phyloP scores from a whole-genome alignment of 805 yeast genomes.

The Kazachstania taianensis region DNA sequence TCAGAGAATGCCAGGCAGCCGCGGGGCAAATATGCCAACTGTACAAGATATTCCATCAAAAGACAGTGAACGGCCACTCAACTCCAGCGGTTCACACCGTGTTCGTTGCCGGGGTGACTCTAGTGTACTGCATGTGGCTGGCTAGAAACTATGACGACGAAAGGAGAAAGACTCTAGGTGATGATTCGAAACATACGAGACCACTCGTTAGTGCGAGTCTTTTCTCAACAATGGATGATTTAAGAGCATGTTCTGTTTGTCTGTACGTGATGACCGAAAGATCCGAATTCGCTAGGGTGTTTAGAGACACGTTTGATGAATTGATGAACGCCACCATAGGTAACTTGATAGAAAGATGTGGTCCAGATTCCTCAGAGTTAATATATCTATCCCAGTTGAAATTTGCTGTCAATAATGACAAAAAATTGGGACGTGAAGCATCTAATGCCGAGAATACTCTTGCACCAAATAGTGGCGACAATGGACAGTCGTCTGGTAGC shows the following conservation, averaged over 20 bases:
- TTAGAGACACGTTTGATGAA: conserved; percentile 60
- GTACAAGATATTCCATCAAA: conserved; percentile 52
- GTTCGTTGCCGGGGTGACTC: conserved; percentile 58
- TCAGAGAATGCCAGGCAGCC: conserved; percentile 59
- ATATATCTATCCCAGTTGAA: conserved; percentile 28
- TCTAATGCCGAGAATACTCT: neutral
- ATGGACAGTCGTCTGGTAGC: neutral
- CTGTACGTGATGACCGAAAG: conserved; percentile 61
- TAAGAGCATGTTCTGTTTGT: conserved; percentile 57
- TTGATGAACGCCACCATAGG: conserved; percentile 55
- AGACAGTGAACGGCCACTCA: conserved; percentile 52
- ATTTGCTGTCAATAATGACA: neutral
- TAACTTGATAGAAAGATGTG: conserved; percentile 51
- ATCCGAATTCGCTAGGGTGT: conserved; percentile 49
- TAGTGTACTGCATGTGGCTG: conserved; percentile 57
- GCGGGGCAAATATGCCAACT: conserved; percentile 61
- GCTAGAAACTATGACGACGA: conserved; percentile 53
- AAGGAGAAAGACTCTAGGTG: conserved; percentile 44
- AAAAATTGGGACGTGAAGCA: neutral
- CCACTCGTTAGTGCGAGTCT: conserved; percentile 47
- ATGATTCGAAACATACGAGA: conserved; percentile 48
- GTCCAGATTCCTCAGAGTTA: conserved; percentile 50
- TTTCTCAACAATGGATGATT: conserved; percentile 48
- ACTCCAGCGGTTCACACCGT: conserved; percentile 58
- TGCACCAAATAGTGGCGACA: neutral